These are phyloP conservation scores for Colletotrichum gigasporum DNA, from an alignment of 2,329 filamentous ascomycete genomes.

Conservation along the genomic window DNA sequence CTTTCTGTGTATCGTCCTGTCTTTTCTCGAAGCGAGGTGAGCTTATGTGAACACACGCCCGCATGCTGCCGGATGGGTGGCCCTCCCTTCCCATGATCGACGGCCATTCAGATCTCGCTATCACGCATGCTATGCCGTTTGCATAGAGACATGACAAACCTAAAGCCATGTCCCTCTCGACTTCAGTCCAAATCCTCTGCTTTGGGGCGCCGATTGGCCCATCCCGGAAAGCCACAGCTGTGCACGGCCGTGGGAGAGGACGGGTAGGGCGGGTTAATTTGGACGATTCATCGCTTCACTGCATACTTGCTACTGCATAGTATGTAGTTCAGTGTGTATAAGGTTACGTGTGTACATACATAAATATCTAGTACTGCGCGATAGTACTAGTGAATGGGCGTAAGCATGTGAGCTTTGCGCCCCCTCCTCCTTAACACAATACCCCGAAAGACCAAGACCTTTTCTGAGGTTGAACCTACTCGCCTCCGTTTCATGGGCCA, in stretches of 20 bases:
- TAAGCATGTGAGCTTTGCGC: background rate
- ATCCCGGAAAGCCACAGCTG: background rate
- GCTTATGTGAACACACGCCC: too few species aligned
- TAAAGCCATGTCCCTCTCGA: too few species aligned
- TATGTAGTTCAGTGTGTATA: too few species aligned
- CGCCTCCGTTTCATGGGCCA: background rate
- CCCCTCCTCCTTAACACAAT: too few species aligned
- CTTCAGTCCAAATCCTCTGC: background rate
- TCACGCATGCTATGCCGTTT: constrained; percentile 4
- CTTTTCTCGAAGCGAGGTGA: too few species aligned
- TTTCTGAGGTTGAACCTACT: background rate
- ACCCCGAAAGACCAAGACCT: background rate
- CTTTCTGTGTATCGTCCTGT: background rate
- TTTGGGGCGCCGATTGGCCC: background rate
- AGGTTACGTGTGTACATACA: too few species aligned
- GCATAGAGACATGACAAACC: background rate
- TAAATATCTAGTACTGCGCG: too few species aligned
- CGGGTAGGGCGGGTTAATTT: background rate
- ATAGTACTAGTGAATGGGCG: too few species aligned
- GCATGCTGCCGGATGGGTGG: background rate
- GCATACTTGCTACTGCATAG: too few species aligned
- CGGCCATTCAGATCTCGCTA: too few species aligned
- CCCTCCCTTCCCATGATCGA: too few species aligned
- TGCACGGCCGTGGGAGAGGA: background rate
- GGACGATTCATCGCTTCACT: background rate